A percentile compares a stretch with the other conserved stretches of the same genome.
These are phyloP conservation scores for Mortierella sp. DNA, from an alignment of 371 early-diverging fungal genomes.

Conservation along the genomic window DNA sequence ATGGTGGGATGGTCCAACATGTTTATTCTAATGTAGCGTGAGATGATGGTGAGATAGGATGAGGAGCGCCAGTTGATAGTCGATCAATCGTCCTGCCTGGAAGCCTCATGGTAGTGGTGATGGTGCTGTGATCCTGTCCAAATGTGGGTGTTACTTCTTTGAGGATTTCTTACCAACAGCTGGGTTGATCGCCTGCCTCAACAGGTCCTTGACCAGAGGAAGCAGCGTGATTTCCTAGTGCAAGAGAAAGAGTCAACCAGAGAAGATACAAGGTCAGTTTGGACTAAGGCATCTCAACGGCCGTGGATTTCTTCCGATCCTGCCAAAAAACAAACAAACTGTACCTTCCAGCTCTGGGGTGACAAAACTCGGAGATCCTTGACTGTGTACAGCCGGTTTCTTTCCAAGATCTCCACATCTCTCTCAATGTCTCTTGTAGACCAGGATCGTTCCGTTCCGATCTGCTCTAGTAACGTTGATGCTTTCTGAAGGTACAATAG, in stretches of 20 bases:
- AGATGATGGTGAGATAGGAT: too few species aligned
- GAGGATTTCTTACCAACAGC: slow-evolving; percentile 33
- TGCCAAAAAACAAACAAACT: too few species aligned
- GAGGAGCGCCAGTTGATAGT: too few species aligned
- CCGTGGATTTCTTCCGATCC: too few species aligned
- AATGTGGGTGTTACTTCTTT: background rate
- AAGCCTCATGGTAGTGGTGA: too few species aligned
- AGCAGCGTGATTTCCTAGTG: slow-evolving; percentile 58
- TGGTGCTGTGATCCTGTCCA: too few species aligned
- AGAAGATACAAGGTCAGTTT: background rate
- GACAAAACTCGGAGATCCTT: slow-evolving; percentile 70
- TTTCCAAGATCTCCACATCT: slow-evolving; percentile 62
- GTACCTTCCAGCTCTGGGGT: slow-evolving; percentile 71
- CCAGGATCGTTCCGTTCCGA: slow-evolving; percentile 71
- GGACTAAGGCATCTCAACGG: too few species aligned
- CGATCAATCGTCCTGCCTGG: too few species aligned
- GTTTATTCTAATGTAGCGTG: too few species aligned
- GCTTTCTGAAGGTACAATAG: slow-evolving; percentile 66
- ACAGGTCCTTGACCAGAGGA: slow-evolving; percentile 63
- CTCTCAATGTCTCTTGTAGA: slow-evolving; percentile 63
- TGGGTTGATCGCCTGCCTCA: slow-evolving; percentile 55
- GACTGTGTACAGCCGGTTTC: slow-evolving; percentile 66
- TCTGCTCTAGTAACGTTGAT: slow-evolving; percentile 70
- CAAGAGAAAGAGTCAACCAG: background rate
- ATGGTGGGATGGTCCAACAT: too few species aligned